These are phyloP conservation scores for Blastobotrys americana DNA, from an alignment of 805 yeast genomes.

Conservation along the genomic window DNA sequence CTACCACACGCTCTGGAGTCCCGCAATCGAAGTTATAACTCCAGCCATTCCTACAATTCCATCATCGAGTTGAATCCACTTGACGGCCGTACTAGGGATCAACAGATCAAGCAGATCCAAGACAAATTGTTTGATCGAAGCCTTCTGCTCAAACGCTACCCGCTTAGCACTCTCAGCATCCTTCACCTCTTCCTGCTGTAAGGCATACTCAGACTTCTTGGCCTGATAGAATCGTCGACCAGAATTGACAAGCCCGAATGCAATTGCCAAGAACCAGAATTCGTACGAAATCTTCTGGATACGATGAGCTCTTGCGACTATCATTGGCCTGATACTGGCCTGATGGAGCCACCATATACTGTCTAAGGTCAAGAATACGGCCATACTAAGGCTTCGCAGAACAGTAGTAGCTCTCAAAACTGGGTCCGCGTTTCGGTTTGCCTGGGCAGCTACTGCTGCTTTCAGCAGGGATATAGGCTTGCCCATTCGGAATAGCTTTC, in stretches of 20 bases:
- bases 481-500: conserved; percentile 78
- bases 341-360: conserved; percentile 27
- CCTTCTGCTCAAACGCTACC: conserved; percentile 38
- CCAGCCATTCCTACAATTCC: conserved; percentile 83
- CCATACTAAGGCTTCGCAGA: conserved; percentile 30
- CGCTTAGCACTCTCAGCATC: conserved; percentile 34
- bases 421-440: conserved; percentile 62
- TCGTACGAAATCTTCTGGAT: conserved; percentile 49
- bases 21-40: conserved; percentile 69
- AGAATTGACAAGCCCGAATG: conserved; percentile 55
- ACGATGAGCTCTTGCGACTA: conserved; percentile 15
- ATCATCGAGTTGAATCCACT: conserved; percentile 56
- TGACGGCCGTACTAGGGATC: conserved; percentile 66
- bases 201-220: conserved; percentile 31
- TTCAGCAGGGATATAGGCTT: conserved; percentile 68
- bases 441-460: conserved; percentile 58
- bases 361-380: conserved; percentile 32
- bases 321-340: conserved; percentile 31
- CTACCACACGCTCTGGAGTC: conserved; percentile 64
- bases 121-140: conserved; percentile 54
- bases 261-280: conserved; percentile 71
- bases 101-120: conserved; percentile 73
- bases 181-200: conserved; percentile 35
- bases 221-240: conserved; percentile 46
- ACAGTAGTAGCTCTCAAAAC: conserved; percentile 40